Evolutionary conservation across 139 green algal species (phyloP).

Genomic region (Astrephomene gubernaculifera): DNA sequence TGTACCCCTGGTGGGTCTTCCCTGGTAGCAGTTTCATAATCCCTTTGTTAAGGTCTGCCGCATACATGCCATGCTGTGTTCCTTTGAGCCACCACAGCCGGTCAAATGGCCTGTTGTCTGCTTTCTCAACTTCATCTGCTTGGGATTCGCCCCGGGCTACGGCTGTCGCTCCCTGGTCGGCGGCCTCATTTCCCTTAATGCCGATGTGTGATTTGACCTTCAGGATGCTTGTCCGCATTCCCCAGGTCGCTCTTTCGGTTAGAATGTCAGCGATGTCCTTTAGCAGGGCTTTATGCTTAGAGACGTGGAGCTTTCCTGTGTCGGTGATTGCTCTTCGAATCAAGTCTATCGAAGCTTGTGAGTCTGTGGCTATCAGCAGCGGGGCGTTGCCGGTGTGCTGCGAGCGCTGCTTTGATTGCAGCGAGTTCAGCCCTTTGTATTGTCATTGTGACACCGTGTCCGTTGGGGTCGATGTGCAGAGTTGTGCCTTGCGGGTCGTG

Average conservation of each 20-base stretch:
- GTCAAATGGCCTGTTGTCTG: neutral
- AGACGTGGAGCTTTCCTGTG: neutral
- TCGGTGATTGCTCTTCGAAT: neutral
- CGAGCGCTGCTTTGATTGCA: neutral
- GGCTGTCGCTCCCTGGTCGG: neutral
- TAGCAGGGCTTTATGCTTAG: conserved; percentile 1
- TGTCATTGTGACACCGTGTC: neutral
- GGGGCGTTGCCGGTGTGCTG: neutral
- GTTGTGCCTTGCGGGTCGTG: neutral
- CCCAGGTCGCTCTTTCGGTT: neutral
- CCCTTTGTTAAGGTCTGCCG: neutral
- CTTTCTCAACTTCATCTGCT: neutral
- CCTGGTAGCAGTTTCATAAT: neutral
- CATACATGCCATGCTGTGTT: neutral
- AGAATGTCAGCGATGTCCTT: neutral
- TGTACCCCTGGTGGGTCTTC: neutral
- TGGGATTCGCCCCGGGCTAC: neutral
- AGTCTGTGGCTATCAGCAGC: neutral
- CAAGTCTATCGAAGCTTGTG: neutral
- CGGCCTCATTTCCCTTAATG: neutral
- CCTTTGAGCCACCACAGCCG: neutral
- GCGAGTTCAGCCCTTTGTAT: neutral
- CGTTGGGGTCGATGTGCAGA: neutral
- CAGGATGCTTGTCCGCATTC: neutral
- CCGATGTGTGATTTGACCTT: neutral